phyloP scores from a whole-genome alignment of 495 filamentous ascomycete species.

The Oleoguttula mirabilis region DNA sequence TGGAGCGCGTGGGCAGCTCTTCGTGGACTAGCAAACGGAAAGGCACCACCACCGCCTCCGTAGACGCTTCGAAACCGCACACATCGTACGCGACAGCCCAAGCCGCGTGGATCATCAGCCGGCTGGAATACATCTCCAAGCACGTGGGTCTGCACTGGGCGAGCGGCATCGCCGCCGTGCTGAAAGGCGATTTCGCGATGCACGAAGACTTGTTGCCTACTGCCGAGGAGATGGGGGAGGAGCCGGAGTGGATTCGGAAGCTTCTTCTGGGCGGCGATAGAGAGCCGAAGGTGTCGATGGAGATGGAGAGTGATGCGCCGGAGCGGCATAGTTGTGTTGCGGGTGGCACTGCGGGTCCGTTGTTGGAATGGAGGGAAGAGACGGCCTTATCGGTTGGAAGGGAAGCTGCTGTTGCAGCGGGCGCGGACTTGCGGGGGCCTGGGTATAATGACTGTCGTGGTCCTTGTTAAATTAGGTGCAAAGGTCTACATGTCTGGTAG shows the following conservation, averaged over 20 bases:
- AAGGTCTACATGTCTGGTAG: no score
- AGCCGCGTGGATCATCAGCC: slow-evolving; percentile 13
- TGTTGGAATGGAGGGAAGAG: no score
- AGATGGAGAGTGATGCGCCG: no score
- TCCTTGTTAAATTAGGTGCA: no score
- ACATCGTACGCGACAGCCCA: slow-evolving; percentile 11
- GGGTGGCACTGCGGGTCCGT: no score
- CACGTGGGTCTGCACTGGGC: slow-evolving; percentile 16
- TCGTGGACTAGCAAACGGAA: not conserved
- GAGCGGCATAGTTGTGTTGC: no score
- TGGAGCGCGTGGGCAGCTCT: slow-evolving; percentile 9
- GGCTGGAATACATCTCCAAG: slow-evolving; percentile 12
- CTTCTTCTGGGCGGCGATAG: not conserved
- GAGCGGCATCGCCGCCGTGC: slow-evolving; percentile 11
- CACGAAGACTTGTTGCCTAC: slow-evolving; percentile 6
- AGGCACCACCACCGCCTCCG: not conserved
- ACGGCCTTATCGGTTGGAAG: no score
- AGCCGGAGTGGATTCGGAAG: not conserved
- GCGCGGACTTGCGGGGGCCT: no score
- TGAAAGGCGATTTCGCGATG: slow-evolving; percentile 13
- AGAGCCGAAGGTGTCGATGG: not conserved
- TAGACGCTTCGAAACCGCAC: not conserved
- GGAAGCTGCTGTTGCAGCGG: no score
- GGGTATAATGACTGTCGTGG: no score
- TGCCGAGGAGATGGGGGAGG: not conserved